Percentiles rank a stretch among this genome's conserved stretches.
Conservation (phyloP, 192 early-diverging fungal species). For the Spizellomyces punctatus region DNA sequence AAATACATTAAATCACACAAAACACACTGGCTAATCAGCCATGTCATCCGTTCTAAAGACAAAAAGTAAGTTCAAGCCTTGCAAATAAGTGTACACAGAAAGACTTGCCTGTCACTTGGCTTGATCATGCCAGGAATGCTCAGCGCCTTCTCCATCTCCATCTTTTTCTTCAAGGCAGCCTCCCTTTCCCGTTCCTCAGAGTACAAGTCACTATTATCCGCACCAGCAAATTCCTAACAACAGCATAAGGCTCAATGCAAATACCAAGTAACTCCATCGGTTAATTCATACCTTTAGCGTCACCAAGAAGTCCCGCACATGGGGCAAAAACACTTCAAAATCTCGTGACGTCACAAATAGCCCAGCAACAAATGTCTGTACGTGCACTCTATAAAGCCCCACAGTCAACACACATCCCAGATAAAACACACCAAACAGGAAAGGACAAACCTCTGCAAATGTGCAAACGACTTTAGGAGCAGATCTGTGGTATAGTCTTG, state of each 20-base stretch:
- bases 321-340: conserved; percentile 80
- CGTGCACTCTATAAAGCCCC: conserved; percentile 63
- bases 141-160: conserved; percentile 79
- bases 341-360: conserved; percentile 86
- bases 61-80: no score
- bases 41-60: no score
- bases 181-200: conserved; percentile 91
- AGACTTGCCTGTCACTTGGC: conserved; percentile 54
- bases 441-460: conserved; percentile 73
- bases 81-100: background rate
- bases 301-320: conserved; percentile 92
- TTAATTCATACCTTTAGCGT: conserved; percentile 45
- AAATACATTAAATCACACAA: no score
- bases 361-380: conserved; percentile 83
- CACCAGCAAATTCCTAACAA: conserved; percentile 86
- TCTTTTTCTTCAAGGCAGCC: conserved; percentile 72
- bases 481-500: conserved; percentile 82
- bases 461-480: conserved; percentile 87
- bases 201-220: conserved; percentile 76
- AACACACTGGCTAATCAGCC: no score
- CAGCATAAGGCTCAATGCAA: background rate
- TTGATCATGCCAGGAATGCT: conserved; percentile 97
- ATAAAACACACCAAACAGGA: no score
- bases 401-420: no score
- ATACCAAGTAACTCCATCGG: conserved; percentile 5